Evolutionary conservation across 257 asterid genomes (phyloP), one percentile per base, ranked within the genome.

Genomic region (Thymus quinquecostatus): DNA sequence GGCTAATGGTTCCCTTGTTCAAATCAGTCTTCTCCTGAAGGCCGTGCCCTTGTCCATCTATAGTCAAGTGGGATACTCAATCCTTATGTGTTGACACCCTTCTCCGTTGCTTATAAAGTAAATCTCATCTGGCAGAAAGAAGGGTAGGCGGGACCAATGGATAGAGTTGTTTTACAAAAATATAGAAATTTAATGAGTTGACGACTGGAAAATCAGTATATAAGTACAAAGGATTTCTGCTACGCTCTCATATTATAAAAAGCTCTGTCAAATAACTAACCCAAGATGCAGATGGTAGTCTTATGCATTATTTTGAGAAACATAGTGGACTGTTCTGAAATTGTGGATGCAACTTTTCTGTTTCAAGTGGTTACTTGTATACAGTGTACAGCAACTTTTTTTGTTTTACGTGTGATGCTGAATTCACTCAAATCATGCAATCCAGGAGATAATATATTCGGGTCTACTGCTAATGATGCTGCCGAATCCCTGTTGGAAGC

Each of bases 391-490:
- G 13, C n/a, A 12, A 48, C 21, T 48, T 48, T 48, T 32, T 10
- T 28, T 30, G 8, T 58, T 12, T 3, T 10, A 21, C 21, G 21
- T 21, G 21, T 14, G 14, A 44, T 5, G 56, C 4, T 44, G 28
- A n/a, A 34, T 8, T 38, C 41, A 7, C 48, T 44, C 13, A 3
- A 44, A 44, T 38, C 6, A 38, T 38, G 41, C 1, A 49, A 12
- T 80, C 21, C 83, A 94, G 97, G 98, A 50, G 98, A 91, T 78
- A 94, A 91, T 78, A 89, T 94, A 72, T 91, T 91, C n/a, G 98
- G 97, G 44, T 36, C 85, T n/a, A 91, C 88, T 54, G 85, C 96
- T 45, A 70, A 84, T 36, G 99, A 94, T 85, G 99, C 96, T 57
- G 99, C 97, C 44, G 97, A 94, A 83, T 94, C 99, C 69, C 78